These are phyloP conservation scores for Penicillium atrosanguineum DNA, from an alignment of 495 filamentous ascomycete species.

Conservation along the genomic window DNA sequence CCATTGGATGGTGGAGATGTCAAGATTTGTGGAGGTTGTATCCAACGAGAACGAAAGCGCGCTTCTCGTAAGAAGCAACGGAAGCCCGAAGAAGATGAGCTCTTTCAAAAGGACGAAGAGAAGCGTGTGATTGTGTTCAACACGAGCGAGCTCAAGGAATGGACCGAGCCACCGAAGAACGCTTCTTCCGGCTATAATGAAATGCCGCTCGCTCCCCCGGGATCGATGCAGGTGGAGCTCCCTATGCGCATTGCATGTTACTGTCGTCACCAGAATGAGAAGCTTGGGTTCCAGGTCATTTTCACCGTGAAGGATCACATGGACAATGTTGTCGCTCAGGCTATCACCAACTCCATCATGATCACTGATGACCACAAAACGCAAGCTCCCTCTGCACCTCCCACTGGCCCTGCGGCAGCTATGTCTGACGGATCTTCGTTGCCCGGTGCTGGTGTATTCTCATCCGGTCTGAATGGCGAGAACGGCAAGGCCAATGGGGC, in stretches of 20 bases:
- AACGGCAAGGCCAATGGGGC: constrained; percentile 23
- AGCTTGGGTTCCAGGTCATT: constrained; percentile 88
- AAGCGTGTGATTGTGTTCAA: constrained; percentile 91
- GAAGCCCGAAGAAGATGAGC: constrained; percentile 76
- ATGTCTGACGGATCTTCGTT: constrained; percentile 43
- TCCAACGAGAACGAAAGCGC: constrained; percentile 81
- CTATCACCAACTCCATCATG: constrained; percentile 82
- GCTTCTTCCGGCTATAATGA: constrained; percentile 28
- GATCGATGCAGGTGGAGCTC: constrained; percentile 69
- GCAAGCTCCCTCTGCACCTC: constrained; percentile 48
- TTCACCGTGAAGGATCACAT: constrained; percentile 84
- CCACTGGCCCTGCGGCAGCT: constrained; percentile 35
- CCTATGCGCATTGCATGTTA: constrained; percentile 98
- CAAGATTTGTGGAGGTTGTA: constrained; percentile 79
- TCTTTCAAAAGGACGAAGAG: constrained; percentile 73
- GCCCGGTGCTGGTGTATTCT: constrained; percentile 45
- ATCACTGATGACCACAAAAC: constrained; percentile 98
- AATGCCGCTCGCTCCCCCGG: constrained; percentile 48
- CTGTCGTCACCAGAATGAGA: constrained; percentile 90
- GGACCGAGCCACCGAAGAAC: constrained; percentile 57
- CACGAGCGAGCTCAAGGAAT: constrained; percentile 84
- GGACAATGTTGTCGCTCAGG: constrained; percentile 73
- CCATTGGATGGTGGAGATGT: constrained; percentile 82
- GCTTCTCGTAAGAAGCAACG: constrained; percentile 86
- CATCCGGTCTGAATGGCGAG: constrained; percentile 35